phyloP scores from a whole-genome alignment of 2,329 filamentous ascomycete species.

The Aspergillus japonicus region DNA sequence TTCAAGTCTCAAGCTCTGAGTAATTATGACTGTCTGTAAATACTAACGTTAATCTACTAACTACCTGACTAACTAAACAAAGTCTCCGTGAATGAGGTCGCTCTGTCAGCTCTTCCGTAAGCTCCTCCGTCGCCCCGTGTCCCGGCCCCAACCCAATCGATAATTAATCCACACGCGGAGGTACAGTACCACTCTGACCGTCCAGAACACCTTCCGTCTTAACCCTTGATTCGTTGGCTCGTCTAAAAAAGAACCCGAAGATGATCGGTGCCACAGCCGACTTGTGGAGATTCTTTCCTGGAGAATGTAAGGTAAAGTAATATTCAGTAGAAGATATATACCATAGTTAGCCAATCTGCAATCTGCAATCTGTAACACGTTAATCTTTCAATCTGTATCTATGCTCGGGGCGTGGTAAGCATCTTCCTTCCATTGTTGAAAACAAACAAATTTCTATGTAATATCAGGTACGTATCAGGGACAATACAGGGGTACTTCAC shows the following conservation, averaged over 20 bases:
- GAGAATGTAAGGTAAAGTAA: too few relatives aligned
- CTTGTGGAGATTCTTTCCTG: not conserved
- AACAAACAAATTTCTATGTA: not conserved
- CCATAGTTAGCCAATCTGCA: too few relatives aligned
- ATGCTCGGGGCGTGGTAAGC: not conserved
- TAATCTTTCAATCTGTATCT: too few relatives aligned
- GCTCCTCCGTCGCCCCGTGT: not conserved
- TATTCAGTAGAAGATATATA: too few relatives aligned
- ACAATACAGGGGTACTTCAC: not conserved
- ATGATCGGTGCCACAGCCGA: constrained; percentile 5
- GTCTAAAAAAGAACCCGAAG: constrained; percentile 1
- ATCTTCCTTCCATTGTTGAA: not conserved
- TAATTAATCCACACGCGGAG: not conserved
- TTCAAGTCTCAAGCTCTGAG: too few relatives aligned
- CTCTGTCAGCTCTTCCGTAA: too few relatives aligned
- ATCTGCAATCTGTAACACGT: too few relatives aligned
- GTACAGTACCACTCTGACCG: not conserved
- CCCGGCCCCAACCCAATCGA: not conserved
- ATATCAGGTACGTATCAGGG: not conserved
- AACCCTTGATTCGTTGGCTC: not conserved
- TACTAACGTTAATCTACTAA: too few relatives aligned
- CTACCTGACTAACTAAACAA: too few relatives aligned
- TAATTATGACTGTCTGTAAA: too few relatives aligned
- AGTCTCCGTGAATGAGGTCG: too few relatives aligned
- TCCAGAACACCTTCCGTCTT: not conserved